Conservation (phyloP, 257 asterid species). For the Gentiana straminea region DNA sequence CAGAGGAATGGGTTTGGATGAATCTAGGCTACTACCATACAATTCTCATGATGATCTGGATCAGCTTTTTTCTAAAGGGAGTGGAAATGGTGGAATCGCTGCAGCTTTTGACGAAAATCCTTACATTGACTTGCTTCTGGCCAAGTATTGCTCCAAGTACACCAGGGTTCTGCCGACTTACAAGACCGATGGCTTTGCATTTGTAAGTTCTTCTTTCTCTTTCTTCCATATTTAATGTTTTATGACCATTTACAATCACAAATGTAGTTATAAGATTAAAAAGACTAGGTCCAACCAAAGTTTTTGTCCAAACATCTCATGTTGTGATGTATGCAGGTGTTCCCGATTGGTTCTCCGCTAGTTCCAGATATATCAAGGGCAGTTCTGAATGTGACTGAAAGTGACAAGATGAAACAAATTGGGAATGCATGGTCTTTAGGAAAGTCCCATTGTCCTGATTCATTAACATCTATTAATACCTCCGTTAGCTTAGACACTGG, state of each 20-base stretch:
- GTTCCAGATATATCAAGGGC: slow-evolving; percentile 36
- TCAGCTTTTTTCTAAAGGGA: too few relatives aligned
- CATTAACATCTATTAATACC: slow-evolving; percentile 3
- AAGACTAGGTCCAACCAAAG: too few relatives aligned
- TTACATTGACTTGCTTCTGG: too few relatives aligned
- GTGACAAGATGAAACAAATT: slow-evolving; percentile 18
- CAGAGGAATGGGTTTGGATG: slow-evolving; percentile 17
- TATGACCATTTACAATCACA: too few relatives aligned
- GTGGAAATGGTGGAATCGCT: slow-evolving; percentile 37
- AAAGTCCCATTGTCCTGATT: slow-evolving; percentile 9
- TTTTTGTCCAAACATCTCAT: neutral
- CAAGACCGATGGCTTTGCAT: slow-evolving; percentile 38
- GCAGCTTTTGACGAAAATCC: slow-evolving; percentile 49
- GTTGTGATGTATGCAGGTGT: slow-evolving; percentile 18
- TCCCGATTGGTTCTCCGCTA: slow-evolving; percentile 40
- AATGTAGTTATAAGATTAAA: too few relatives aligned
- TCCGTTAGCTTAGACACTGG: slow-evolving; percentile 20
- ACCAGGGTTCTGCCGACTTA: slow-evolving; percentile 31
- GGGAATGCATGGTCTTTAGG: slow-evolving; percentile 19
- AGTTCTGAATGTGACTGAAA: too few relatives aligned
- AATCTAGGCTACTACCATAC: slow-evolving; percentile 20
- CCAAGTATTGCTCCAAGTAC: too few relatives aligned
- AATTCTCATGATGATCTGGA: slow-evolving; percentile 23
- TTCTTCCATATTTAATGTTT: neutral
- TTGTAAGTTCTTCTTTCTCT: slow-evolving; percentile 19